Percentiles rank a stretch among this genome's conserved stretches.
Conservation (phyloP, 2,329 filamentous ascomycete genomes). For the Xylaria sp. region DNA sequence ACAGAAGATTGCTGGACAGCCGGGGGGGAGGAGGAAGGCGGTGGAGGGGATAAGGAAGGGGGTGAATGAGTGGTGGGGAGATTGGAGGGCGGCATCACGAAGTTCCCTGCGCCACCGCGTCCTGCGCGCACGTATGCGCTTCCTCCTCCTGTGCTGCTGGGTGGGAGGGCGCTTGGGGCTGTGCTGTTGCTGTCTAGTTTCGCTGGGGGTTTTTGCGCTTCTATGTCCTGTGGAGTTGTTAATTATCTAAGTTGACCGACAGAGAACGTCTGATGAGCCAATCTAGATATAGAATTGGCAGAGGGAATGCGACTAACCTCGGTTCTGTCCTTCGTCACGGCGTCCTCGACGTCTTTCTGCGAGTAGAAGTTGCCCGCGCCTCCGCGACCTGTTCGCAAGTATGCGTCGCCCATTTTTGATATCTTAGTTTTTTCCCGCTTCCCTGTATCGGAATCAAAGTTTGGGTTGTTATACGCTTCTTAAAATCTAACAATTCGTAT, state of each 20-base stretch:
- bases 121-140: conserved; percentile 51
- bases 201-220: conserved; percentile 47
- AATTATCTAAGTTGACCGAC: not conserved
- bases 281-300: conserved; percentile 13
- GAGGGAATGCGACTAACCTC: conserved; percentile 39
- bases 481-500: not conserved
- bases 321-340: conserved; percentile 45
- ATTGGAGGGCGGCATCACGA: conserved; percentile 53
- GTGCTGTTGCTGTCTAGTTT: conserved; percentile 34
- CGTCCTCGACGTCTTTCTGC: conserved; percentile 63
- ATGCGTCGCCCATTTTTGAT: conserved; percentile 54
- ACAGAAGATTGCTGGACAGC: not conserved
- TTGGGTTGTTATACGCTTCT: not conserved
- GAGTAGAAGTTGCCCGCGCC: conserved; percentile 72
- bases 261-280: not conserved
- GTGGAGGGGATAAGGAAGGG: too few relatives aligned
- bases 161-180: conserved; percentile 29
- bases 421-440: not conserved
- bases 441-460: too few relatives aligned
- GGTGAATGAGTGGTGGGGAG: conserved; percentile 35
- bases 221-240: conserved; percentile 46
- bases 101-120: conserved; percentile 73
- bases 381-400: conserved; percentile 67
- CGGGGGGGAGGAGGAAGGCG: conserved; percentile 33
- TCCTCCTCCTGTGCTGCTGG: conserved; percentile 36